These are phyloP conservation scores for Capsella rubella DNA, from an alignment of 441 rosid genomes.

Conservation along the genomic window DNA sequence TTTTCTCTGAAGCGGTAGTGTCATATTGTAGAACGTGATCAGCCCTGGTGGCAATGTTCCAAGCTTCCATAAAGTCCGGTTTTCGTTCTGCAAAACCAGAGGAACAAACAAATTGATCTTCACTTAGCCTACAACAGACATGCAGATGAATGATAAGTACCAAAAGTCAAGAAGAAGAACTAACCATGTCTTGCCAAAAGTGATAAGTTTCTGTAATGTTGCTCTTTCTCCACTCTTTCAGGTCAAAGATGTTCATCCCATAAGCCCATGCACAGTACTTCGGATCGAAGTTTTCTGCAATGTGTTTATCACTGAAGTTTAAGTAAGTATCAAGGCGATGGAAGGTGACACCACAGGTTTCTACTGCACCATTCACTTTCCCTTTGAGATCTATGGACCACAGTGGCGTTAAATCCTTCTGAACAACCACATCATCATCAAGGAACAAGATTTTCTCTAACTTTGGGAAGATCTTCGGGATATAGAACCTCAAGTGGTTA, in stretches of 20 bases:
- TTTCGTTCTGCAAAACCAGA: conserved; percentile 58
- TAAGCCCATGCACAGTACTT: conserved; percentile 96
- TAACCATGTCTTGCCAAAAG: conserved; percentile 74
- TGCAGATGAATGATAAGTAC: neutral
- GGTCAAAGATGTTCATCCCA: conserved; percentile 92
- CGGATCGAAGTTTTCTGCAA: conserved; percentile 75
- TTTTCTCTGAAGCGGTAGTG: conserved; percentile 65
- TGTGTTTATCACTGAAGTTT: conserved; percentile 67
- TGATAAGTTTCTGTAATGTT: conserved; percentile 85
- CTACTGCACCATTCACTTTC: conserved; percentile 95
- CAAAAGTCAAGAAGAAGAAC: conserved; percentile 4
- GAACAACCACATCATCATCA: conserved; percentile 92
- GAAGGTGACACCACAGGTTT: conserved; percentile 88
- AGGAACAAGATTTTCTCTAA: conserved; percentile 78
- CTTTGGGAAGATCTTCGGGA: conserved; percentile 82
- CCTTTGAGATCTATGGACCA: conserved; percentile 62
- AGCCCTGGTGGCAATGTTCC: conserved; percentile 95
- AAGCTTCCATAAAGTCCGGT: conserved; percentile 89
- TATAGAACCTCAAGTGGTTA: conserved; percentile 81
- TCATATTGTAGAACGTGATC: conserved; percentile 81
- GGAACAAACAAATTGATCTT: neutral
- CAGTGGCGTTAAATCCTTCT: conserved; percentile 71
- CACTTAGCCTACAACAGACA: conserved; percentile 20
- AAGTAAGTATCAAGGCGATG: conserved; percentile 73
- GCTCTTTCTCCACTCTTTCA: conserved; percentile 82